Base-by-base conservation (phyloP, 345 rosid genomes). In the Carallia pectinifolia region DNA sequence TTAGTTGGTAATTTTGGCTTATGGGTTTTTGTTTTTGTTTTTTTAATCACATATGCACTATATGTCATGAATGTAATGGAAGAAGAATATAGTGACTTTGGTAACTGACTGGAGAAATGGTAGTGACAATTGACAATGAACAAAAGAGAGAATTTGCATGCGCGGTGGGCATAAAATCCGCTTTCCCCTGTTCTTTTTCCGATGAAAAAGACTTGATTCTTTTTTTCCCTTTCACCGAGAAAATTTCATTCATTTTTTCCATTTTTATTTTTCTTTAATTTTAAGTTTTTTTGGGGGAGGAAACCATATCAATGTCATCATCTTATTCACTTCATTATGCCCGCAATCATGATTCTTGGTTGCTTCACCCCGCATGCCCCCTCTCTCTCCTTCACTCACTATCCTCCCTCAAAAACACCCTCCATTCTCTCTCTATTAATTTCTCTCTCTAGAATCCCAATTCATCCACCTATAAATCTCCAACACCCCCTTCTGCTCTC, bases 301-400 rank as follows among this genome's bases (percentile, higher is more conserved):
- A 60, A 67, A 67, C 39, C 54, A 67, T 66, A 64, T 62, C 76
- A 72, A 67, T 66, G 59, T 62, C 76, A 72, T 68, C 73, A 72
- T 77, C 76, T 68, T 72, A 77, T 72, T 72, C 80, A 77, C 73
- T 77, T 77, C 90, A 95, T 91, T 85, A 94, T 90, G 93, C 88
- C 81, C 80, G 77, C 89, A 89, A 96, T 96, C 86, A 96, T 96
- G 90, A 88, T 87, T 90, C 86, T 86, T 85, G 96, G 97, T 90
- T 87, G 91, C 97, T 89, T 84, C 89, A 84, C 87, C 87, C 94
- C 94, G 96, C 99, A 92, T 92, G 99, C 97, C 86, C 89, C 73
- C 55, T 52, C 65, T 65, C 83, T 67, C 77, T 67, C 84, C 58
- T 72, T 76, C 82, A 30, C 79, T 74, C 62, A 36, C 62, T 48